Base-by-base conservation (phyloP, 805 yeast genomes). In the Teunomyces panamensis region DNA sequence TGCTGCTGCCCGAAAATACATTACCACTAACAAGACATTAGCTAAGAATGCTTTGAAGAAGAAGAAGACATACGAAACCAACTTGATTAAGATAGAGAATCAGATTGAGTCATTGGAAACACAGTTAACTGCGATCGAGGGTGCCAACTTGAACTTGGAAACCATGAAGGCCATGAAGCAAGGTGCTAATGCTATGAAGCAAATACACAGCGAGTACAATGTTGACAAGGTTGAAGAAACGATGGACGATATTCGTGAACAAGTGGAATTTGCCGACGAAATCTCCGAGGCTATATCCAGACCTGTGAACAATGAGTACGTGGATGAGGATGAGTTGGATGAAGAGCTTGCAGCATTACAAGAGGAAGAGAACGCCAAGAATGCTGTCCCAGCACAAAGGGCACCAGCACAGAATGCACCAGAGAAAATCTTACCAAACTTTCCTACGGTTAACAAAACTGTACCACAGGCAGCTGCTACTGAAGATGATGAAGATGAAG, bases 91-190 rank as follows among this genome's bases (percentile, higher is more conserved):
- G 74, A 78, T 90, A 49, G 89, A 88, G 62, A 84, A 87, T 53
- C 97, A 91, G 69, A 83, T 94, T 48, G 95, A 89, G 53, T 85
- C 96, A 4, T 73, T 94, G 52, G 97, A 92, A 68, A 83, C 89
- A 44, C 97, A 94, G 70, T 76, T 92, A 58, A 82, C 82, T 52
- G 88, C 98, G 14, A 88, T 94, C 50, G 99, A 94, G 70, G 81
- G 86, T 45, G 99, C 99, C 45, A 92, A 92, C 73, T 81, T 94
- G 83, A 94, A 94, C 75, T 76, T 89, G 69, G 99, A 94, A 72
- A 94, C 99, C 29, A 88, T 94, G 96, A 89, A 89, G 78, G 96
- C 96, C 45, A 94, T 94, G 98, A 87, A 92, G 69, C 96, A 89
- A 67, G 98, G 98, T 50, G 96, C 99, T 4, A 79, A 80, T 63